Evolutionary conservation across 768 basidiomycete genomes (phyloP).

Genomic region (Suillus bovinus): DNA sequence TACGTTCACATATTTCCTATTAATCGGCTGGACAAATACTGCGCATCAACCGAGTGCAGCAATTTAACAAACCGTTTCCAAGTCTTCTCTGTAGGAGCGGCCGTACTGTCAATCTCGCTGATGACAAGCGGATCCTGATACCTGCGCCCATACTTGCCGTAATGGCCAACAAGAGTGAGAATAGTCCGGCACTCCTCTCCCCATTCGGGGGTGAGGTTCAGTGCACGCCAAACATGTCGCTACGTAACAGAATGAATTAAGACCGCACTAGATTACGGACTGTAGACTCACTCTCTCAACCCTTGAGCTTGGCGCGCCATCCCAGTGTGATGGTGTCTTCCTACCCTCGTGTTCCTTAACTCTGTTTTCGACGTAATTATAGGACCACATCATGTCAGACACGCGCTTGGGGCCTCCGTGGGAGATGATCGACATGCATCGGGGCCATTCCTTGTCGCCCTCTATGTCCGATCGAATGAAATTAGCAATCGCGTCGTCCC

Average conservation of each 20-base stretch:
- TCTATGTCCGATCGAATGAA: constrained; percentile 47
- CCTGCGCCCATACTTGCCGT: constrained; percentile 55
- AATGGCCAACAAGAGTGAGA: constrained; percentile 49
- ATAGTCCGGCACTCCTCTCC: constrained; percentile 51
- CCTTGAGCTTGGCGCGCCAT: constrained; percentile 31
- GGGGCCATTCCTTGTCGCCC: constrained; percentile 44
- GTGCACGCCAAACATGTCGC: constrained; percentile 52
- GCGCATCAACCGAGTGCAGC: constrained; percentile 49
- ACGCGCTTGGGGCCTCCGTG: constrained; percentile 41
- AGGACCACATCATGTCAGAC: constrained; percentile 48
- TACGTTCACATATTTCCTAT: background rate
- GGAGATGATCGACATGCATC: constrained; percentile 42
- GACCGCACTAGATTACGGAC: background rate
- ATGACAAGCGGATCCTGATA: constrained; percentile 50
- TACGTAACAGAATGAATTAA: constrained; percentile 13
- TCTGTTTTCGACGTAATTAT: constrained; percentile 51
- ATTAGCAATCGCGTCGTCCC: constrained; percentile 42
- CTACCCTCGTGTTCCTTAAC: constrained; percentile 46
- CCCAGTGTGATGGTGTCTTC: constrained; percentile 42
- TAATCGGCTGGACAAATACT: background rate
- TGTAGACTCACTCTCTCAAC: constrained; percentile 47
- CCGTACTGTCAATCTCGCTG: constrained; percentile 50
- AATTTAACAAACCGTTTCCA: constrained; percentile 48
- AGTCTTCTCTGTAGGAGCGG: constrained; percentile 44
- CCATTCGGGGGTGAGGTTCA: constrained; percentile 46